Percentiles rank a stretch among this genome's conserved stretches.
These are phyloP conservation scores for Fusarium sp. DNA, from an alignment of 2,329 filamentous ascomycete genomes.

Conservation along the genomic window DNA sequence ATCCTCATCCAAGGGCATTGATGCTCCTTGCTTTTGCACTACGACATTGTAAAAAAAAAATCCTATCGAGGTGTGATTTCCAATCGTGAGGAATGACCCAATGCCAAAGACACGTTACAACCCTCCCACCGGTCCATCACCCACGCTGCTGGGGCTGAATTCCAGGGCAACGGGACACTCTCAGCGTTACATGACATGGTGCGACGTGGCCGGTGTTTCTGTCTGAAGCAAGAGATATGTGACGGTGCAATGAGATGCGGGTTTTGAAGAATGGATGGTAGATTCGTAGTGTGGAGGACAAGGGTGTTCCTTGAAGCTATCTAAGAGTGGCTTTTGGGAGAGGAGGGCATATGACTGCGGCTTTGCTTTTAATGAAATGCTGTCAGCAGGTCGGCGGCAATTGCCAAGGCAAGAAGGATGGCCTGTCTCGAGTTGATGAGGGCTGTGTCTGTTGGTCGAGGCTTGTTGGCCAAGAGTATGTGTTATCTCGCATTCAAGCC, in stretches of 20 bases:
- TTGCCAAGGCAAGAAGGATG: background rate
- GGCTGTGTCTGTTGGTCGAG: background rate
- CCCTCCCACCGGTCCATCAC: background rate
- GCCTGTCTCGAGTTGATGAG: background rate
- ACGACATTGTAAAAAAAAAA: background rate
- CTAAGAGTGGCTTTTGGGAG: background rate
- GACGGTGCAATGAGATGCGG: constrained; percentile 1
- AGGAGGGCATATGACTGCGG: background rate
- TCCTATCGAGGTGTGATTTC: background rate
- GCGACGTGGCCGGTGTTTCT: constrained; percentile 7
- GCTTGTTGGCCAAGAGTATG: background rate
- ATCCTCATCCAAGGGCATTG: background rate
- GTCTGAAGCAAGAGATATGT: constrained; percentile 20
- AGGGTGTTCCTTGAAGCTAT: constrained; percentile 20
- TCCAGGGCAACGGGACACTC: background rate
- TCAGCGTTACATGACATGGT: constrained; percentile 9
- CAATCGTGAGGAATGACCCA: background rate
- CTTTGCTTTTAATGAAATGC: background rate
- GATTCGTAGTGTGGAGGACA: constrained; percentile 4
- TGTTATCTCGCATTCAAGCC: background rate
- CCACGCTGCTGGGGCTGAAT: constrained; percentile 10
- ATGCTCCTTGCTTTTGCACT: background rate
- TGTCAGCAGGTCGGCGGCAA: constrained; percentile 6
- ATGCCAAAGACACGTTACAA: background rate
- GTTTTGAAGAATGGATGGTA: background rate